Conservation (phyloP, 202 grass and related monocot species). For the Dendrocalamus latiflorus region DNA sequence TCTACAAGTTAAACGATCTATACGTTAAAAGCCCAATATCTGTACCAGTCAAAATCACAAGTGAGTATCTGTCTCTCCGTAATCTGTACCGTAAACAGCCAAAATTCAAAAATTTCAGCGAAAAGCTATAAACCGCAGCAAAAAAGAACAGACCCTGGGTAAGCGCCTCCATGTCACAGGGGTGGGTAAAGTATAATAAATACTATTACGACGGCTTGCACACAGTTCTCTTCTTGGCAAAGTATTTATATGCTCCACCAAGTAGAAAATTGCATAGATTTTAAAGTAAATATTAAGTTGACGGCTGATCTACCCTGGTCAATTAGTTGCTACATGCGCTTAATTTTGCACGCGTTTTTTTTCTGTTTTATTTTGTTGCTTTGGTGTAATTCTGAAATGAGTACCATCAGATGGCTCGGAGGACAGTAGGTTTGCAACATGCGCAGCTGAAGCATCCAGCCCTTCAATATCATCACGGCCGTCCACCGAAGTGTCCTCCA, state of each 20-base stretch:
- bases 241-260: background rate
- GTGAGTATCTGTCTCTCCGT: too few relatives aligned
- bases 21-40: too few relatives aligned
- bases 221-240: background rate
- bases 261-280: background rate
- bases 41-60: too few relatives aligned
- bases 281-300: background rate
- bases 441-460: conserved; percentile 67
- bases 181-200: too few relatives aligned
- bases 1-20: too few relatives aligned
- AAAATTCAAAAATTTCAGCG: too few relatives aligned
- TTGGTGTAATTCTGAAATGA: background rate
- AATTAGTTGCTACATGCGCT: background rate
- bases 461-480: conserved; percentile 82
- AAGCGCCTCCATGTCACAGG: too few relatives aligned
- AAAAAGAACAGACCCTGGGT: too few relatives aligned
- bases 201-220: background rate
- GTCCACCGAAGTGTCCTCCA: conserved; percentile 70
- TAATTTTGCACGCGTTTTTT: background rate
- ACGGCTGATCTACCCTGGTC: background rate
- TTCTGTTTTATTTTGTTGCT: background rate
- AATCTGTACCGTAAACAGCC: too few relatives aligned
- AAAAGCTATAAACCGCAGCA: too few relatives aligned
- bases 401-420: conserved; percentile 87
- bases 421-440: conserved; percentile 78